Evolutionary conservation across 2,329 filamentous ascomycete genomes (phyloP).

Genomic region (Fonsecaea multimorphosa): DNA sequence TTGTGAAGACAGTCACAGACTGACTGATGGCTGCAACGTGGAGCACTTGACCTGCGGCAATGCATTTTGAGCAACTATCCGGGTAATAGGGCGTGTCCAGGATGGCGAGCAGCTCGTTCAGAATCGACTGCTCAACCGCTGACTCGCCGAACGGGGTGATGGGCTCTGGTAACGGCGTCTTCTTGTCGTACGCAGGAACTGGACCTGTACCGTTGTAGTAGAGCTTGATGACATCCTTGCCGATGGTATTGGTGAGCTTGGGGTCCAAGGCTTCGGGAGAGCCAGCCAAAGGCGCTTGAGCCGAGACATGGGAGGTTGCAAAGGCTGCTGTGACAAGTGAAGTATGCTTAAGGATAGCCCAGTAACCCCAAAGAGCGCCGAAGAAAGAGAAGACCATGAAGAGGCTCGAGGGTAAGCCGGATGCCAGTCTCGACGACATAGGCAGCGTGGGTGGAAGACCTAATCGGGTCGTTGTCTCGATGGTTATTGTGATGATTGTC

Average conservation of each 20-base stretch:
- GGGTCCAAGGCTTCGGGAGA: slow-evolving; percentile 37
- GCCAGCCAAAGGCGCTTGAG: slow-evolving; percentile 26
- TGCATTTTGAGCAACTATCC: slow-evolving; percentile 38
- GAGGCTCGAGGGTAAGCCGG: slow-evolving; percentile 11
- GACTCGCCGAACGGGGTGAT: slow-evolving; percentile 35
- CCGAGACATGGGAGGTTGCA: slow-evolving; percentile 9
- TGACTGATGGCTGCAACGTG: slow-evolving; percentile 39
- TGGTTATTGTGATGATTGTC: neutral
- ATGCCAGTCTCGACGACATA: slow-evolving; percentile 11
- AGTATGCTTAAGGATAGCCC: slow-evolving; percentile 27
- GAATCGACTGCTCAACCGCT: slow-evolving; percentile 33
- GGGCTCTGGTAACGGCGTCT: slow-evolving; percentile 35
- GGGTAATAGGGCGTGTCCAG: slow-evolving; percentile 29
- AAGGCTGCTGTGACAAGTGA: slow-evolving; percentile 26
- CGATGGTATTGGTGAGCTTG: slow-evolving; percentile 39
- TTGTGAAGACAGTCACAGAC: slow-evolving; percentile 33
- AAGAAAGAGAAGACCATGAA: slow-evolving; percentile 27
- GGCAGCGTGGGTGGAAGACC: neutral
- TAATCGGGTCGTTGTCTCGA: neutral
- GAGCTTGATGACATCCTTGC: slow-evolving; percentile 34
- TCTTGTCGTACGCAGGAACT: slow-evolving; percentile 37
- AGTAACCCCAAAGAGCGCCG: slow-evolving; percentile 27
- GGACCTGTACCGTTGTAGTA: slow-evolving; percentile 41
- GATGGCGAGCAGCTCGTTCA: slow-evolving; percentile 36
- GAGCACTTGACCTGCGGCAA: slow-evolving; percentile 37